Percentiles rank a stretch among this genome's conserved stretches.
These are phyloP conservation scores for Diaporthe helianthi DNA, from an alignment of 2,329 filamentous ascomycete species.

Conservation along the genomic window DNA sequence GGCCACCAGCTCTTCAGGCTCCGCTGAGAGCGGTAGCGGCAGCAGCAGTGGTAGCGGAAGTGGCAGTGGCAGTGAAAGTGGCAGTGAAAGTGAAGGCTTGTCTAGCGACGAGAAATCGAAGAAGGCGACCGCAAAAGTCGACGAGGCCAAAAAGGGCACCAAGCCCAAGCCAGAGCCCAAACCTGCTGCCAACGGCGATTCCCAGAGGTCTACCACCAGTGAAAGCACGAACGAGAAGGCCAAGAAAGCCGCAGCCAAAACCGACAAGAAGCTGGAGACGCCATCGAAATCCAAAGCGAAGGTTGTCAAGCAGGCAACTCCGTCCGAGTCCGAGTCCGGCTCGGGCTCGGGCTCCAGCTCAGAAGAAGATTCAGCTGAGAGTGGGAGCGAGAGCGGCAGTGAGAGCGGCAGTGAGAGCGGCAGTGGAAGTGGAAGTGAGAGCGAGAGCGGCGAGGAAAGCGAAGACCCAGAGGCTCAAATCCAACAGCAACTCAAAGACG, in stretches of 20 bases:
- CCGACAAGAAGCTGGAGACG: constrained; percentile 21
- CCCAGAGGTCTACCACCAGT: constrained; percentile 37
- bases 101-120: constrained; percentile 37
- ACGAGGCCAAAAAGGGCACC: constrained; percentile 35
- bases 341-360: constrained; percentile 28
- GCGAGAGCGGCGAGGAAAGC: constrained; percentile 35
- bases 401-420: constrained; percentile 33
- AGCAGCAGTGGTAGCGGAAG: background rate
- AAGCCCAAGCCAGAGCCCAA: constrained; percentile 28
- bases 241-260: constrained; percentile 33
- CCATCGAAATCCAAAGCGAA: constrained; percentile 24
- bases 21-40: constrained; percentile 18
- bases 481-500: constrained; percentile 31
- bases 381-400: constrained; percentile 33
- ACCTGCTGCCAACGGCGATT: constrained; percentile 33
- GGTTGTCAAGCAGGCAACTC: constrained; percentile 21
- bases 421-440: constrained; percentile 24
- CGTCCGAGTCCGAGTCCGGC: constrained; percentile 23
- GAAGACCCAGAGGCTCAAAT: constrained; percentile 34
- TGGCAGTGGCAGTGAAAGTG: constrained; percentile 18
- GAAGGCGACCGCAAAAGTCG: constrained; percentile 29
- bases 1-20: constrained; percentile 28
- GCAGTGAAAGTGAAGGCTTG: constrained; percentile 24
- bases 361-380: constrained; percentile 33
- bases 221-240: constrained; percentile 42